phyloP scores from a whole-genome alignment of 2,329 filamentous ascomycete genomes.

The Verticillium zaregamsianum region DNA sequence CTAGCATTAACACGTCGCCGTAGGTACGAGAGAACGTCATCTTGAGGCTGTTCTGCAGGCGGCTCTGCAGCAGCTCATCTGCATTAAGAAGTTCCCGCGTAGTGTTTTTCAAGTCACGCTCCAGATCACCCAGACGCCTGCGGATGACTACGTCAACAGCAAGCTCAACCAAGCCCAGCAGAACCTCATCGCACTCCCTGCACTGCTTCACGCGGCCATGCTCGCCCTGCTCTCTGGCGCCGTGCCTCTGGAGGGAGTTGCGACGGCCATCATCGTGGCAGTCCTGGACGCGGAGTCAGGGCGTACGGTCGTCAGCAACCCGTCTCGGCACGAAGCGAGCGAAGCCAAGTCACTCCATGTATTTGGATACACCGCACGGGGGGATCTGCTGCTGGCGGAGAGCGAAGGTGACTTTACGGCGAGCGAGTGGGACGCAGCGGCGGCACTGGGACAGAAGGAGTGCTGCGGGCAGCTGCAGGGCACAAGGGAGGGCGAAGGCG shows the following conservation, averaged over 20 bases:
- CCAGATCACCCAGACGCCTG: constrained; percentile 68
- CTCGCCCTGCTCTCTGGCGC: constrained; percentile 77
- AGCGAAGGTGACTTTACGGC: constrained; percentile 77
- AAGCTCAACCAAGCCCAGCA: constrained; percentile 58
- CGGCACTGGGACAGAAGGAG: neutral
- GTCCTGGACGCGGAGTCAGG: constrained; percentile 39
- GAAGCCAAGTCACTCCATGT: constrained; percentile 71
- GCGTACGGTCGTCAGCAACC: constrained; percentile 49
- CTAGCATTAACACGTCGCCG: constrained; percentile 14
- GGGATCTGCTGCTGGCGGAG: constrained; percentile 71
- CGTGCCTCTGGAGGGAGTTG: constrained; percentile 72
- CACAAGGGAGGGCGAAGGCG: neutral
- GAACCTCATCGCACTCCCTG: constrained; percentile 77
- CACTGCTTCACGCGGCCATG: constrained; percentile 74
- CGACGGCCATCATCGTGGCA: constrained; percentile 62
- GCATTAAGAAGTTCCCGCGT: constrained; percentile 71
- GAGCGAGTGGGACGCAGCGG: constrained; percentile 68
- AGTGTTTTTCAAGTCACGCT: constrained; percentile 76
- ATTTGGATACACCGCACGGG: constrained; percentile 73
- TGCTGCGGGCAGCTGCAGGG: neutral
- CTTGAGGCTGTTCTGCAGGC: constrained; percentile 73
- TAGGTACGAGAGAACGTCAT: constrained; percentile 72
- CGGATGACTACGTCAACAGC: constrained; percentile 59
- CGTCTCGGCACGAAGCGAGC: constrained; percentile 58
- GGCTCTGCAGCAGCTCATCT: constrained; percentile 69